These are phyloP conservation scores for Kondoa subrosea DNA, from an alignment of 768 basidiomycete species.

Conservation along the genomic window DNA sequence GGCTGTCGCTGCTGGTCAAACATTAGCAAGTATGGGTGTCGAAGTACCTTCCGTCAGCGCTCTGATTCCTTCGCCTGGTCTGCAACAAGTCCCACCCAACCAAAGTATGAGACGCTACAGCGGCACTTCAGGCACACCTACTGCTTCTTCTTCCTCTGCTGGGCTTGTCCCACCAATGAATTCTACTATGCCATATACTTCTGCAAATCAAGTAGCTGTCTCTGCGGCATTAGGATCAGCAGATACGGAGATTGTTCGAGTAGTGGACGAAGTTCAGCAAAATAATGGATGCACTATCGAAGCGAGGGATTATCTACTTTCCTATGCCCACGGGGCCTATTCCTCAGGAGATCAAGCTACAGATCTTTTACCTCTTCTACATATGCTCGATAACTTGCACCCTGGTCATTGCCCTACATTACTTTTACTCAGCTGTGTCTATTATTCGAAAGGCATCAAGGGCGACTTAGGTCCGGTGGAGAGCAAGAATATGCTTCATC, in stretches of 20 bases:
- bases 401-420: conserved; percentile 32
- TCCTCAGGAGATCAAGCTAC: conserved; percentile 1
- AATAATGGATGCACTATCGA: conserved; percentile 9
- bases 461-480: conserved; percentile 10
- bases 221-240: neutral
- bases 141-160: neutral
- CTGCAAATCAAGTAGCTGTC: neutral
- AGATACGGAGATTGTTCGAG: neutral
- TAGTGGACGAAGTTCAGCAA: conserved; percentile 5
- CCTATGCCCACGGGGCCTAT: conserved; percentile 22
- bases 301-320: conserved; percentile 22
- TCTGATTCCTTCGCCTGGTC: neutral
- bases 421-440: conserved; percentile 34
- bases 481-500: conserved; percentile 28
- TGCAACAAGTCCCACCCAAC: neutral
- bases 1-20: conserved; percentile 13
- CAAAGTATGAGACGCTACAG: neutral
- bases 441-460: conserved; percentile 30
- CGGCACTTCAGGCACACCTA: neutral
- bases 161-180: neutral
- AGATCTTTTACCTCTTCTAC: conserved; percentile 26
- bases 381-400: conserved; percentile 30
- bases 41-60: neutral
- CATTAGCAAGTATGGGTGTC: conserved; percentile 5
- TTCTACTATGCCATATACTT: neutral